Evolutionary conservation across 2,329 filamentous ascomycete species (phyloP).

Genomic region (Penicillium psychrosexuale): DNA sequence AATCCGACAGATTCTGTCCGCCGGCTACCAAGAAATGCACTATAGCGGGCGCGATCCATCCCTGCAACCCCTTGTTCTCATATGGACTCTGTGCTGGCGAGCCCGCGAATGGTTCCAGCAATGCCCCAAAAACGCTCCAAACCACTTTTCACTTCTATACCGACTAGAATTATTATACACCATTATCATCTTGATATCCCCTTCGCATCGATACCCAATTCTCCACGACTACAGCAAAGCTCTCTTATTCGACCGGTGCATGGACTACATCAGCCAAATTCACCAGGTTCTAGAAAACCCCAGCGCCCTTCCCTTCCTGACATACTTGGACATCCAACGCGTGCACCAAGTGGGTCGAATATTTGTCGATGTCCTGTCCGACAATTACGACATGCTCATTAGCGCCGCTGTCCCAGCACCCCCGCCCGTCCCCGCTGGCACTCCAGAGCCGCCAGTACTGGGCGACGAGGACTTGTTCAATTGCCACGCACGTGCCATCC

Average conservation of each 20-base stretch:
- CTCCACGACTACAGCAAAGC: slow-evolving; percentile 73
- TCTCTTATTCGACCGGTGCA: slow-evolving; percentile 80
- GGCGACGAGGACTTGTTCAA: slow-evolving; percentile 33
- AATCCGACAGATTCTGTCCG: slow-evolving; percentile 79
- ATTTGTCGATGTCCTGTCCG: slow-evolving; percentile 55
- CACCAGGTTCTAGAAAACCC: slow-evolving; percentile 62
- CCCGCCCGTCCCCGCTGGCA: slow-evolving; percentile 30
- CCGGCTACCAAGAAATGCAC: slow-evolving; percentile 85
- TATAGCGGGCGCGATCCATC: slow-evolving; percentile 70
- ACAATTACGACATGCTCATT: slow-evolving; percentile 50
- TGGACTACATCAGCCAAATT: slow-evolving; percentile 75
- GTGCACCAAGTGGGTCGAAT: slow-evolving; percentile 67
- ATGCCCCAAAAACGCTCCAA: slow-evolving; percentile 64
- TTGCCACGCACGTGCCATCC: slow-evolving; percentile 32
- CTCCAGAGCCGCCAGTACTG: slow-evolving; percentile 33
- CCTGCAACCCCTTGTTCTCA: slow-evolving; percentile 57
- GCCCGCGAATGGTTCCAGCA: slow-evolving; percentile 73
- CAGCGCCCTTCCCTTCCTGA: slow-evolving; percentile 65
- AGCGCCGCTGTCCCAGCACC: slow-evolving; percentile 28
- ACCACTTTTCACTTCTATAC: slow-evolving; percentile 70
- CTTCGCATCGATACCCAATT: slow-evolving; percentile 66
- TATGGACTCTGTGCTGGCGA: slow-evolving; percentile 52
- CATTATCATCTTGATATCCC: slow-evolving; percentile 83
- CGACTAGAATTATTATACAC: slow-evolving; percentile 88
- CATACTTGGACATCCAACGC: slow-evolving; percentile 82